A percentile compares a stretch with the other conserved stretches of the same genome.
phyloP scores from a whole-genome alignment of 768 basidiomycete species.

The Postia placenta region DNA sequence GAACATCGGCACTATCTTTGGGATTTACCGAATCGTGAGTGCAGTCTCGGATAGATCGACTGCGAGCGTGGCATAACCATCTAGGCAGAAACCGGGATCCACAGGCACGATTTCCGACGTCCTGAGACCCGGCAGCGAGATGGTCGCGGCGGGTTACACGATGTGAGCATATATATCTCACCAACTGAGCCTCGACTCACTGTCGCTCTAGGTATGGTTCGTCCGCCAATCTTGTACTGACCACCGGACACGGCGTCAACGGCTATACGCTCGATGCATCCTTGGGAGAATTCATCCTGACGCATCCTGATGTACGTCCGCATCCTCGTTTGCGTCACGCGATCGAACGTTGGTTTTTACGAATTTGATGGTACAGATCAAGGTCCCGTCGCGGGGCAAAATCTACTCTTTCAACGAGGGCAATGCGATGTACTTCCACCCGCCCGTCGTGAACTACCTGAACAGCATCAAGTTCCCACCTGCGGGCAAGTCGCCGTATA shows the following conservation, averaged over 20 bases:
- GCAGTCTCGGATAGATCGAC: background rate
- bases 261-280: constrained; percentile 96
- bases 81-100: constrained; percentile 61
- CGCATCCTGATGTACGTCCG: constrained; percentile 80
- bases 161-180: constrained; percentile 53
- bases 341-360: background rate
- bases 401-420: constrained; percentile 99
- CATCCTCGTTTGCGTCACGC: background rate
- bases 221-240: constrained; percentile 92
- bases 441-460: constrained; percentile 75
- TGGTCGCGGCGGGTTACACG: constrained; percentile 98
- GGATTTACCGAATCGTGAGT: constrained; percentile 87
- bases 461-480: constrained; percentile 89
- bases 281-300: constrained; percentile 97
- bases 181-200: background rate
- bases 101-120: constrained; percentile 82
- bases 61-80: background rate
- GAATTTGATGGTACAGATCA: constrained; percentile 53
- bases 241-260: constrained; percentile 93
- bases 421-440: constrained; percentile 90
- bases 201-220: constrained; percentile 68
- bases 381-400: constrained; percentile 90
- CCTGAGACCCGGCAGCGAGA: constrained; percentile 86
- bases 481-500: constrained; percentile 77
- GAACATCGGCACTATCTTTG: constrained; percentile 97